These are phyloP conservation scores for Quercus aquifolioides DNA, from an alignment of 306 rosid species.

Conservation along the genomic window DNA sequence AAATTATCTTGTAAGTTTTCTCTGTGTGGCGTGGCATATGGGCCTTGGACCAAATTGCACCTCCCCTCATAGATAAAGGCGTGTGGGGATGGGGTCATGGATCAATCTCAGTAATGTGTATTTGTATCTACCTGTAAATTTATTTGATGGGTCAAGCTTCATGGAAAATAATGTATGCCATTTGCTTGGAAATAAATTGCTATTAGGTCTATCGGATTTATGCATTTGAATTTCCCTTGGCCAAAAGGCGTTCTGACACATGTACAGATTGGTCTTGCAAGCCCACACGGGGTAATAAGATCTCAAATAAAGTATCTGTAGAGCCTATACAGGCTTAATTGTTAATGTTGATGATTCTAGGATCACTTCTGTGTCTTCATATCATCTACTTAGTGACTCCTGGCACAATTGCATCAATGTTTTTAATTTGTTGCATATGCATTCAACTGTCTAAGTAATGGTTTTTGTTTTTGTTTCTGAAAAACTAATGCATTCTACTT, in stretches of 20 bases:
- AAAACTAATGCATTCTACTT: too few species aligned
- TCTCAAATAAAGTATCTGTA: neutral
- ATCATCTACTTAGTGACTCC: neutral
- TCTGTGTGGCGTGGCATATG: neutral
- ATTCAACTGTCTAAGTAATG: neutral
- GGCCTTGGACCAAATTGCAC: neutral
- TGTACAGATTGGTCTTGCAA: neutral
- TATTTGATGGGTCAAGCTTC: neutral
- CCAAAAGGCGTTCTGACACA: too few species aligned
- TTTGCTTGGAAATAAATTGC: neutral
- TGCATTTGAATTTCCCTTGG: neutral
- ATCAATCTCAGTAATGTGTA: too few species aligned
- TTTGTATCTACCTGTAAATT: neutral
- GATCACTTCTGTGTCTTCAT: neutral
- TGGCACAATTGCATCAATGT: neutral
- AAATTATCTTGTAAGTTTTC: too few species aligned
- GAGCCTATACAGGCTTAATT: neutral
- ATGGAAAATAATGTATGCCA: neutral
- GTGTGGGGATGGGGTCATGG: neutral
- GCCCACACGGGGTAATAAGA: neutral
- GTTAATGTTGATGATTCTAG: neutral
- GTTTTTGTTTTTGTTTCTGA: neutral
- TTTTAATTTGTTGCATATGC: neutral
- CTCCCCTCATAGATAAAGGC: neutral
- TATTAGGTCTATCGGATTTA: neutral